Evolutionary conservation across 129 eudicot species (phyloP).

Genomic region (Smallanthus sonchifolius): DNA sequence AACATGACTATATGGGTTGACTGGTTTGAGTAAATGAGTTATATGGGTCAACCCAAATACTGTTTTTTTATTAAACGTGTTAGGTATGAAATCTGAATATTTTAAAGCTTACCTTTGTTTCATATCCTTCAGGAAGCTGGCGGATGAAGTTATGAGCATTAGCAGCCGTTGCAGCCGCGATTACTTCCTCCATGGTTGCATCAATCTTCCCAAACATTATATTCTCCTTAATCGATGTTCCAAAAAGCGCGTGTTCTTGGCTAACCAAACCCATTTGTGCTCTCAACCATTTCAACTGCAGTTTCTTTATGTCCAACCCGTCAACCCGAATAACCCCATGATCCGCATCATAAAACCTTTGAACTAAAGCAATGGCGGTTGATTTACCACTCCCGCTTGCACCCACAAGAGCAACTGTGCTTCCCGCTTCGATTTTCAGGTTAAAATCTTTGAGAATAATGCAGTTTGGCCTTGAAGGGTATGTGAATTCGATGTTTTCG

Average conservation of each 20-base stretch:
- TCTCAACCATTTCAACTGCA: slow-evolving; percentile 82
- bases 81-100: too few species aligned
- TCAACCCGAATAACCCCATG: slow-evolving; percentile 62
- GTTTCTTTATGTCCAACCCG: slow-evolving; percentile 60
- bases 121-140: slow-evolving; percentile 89
- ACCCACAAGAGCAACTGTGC: slow-evolving; percentile 86
- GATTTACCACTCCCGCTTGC: slow-evolving; percentile 98
- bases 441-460: slow-evolving; percentile 62
- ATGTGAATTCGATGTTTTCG: slow-evolving; percentile 56
- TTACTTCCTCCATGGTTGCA: slow-evolving; percentile 85
- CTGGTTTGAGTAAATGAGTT: too few species aligned
- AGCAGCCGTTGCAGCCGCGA: slow-evolving; percentile 83
- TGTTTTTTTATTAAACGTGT: background rate
- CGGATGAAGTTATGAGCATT: slow-evolving; percentile 87
- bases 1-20: too few species aligned
- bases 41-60: too few species aligned
- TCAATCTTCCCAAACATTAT: slow-evolving; percentile 85
- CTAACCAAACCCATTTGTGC: slow-evolving; percentile 89
- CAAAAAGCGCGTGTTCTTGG: slow-evolving; percentile 92
- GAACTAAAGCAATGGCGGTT: slow-evolving; percentile 78
- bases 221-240: slow-evolving; percentile 82
- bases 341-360: slow-evolving; percentile 65
- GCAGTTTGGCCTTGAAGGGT: slow-evolving; percentile 81
- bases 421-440: slow-evolving; percentile 74
- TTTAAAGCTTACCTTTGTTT: slow-evolving; percentile 62